Evolutionary conservation across 2,329 filamentous ascomycete genomes (phyloP).

Genomic region (Colletotrichum navitas): DNA sequence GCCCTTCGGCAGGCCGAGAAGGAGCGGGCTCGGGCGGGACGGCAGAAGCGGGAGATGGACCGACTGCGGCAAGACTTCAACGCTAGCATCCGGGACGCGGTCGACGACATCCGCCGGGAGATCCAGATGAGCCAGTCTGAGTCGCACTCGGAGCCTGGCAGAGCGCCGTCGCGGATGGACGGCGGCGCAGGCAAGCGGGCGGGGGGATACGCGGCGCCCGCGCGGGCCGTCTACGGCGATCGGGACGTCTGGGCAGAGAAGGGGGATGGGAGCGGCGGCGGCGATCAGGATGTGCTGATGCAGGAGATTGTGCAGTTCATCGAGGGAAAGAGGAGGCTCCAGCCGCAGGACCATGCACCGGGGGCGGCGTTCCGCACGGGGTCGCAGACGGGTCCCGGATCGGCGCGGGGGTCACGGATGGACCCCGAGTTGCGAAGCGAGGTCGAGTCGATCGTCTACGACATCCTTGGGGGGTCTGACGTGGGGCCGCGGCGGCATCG

Average conservation of each 20-base stretch:
- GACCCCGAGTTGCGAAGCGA: background rate
- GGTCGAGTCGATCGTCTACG: background rate
- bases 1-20: background rate
- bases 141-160: background rate
- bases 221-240: no score
- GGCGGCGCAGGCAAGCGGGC: no score
- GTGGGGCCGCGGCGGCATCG: background rate
- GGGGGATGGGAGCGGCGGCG: no score
- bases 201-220: no score
- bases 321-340: background rate
- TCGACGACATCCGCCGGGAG: background rate
- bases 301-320: background rate
- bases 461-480: background rate
- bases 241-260: no score
- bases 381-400: background rate
- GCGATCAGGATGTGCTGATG: background rate
- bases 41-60: background rate
- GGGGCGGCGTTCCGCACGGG: background rate
- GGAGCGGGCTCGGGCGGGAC: background rate
- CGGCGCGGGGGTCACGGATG: background rate
- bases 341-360: background rate
- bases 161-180: background rate
- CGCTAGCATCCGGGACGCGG: background rate
- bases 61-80: background rate
- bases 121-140: background rate